phyloP scores from a whole-genome alignment of 495 filamentous ascomycete genomes.

The Penicillium argentinense region DNA sequence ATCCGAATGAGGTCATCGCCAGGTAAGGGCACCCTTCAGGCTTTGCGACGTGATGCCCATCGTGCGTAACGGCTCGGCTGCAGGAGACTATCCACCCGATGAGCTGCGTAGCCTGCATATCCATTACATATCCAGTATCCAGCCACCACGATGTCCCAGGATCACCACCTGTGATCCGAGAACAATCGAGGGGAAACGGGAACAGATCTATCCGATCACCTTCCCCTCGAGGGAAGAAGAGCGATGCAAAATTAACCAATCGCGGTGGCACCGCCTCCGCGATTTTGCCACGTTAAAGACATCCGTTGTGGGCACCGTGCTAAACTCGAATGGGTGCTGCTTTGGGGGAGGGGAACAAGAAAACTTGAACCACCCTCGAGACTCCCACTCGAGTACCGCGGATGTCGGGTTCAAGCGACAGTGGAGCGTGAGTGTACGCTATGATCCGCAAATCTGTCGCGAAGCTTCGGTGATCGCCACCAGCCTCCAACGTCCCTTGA shows the following conservation, averaged over 20 bases:
- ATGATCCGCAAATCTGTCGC: conserved; percentile 12
- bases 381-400: no score
- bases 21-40: no score
- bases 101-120: background rate
- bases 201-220: background rate
- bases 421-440: conserved; percentile 5
- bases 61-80: conserved; percentile 14
- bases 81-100: conserved; percentile 1
- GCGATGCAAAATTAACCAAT: background rate
- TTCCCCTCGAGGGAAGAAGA: conserved; percentile 1
- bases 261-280: conserved; percentile 10
- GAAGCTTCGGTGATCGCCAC: conserved; percentile 1
- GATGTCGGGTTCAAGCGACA: conserved; percentile 8
- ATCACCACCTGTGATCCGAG: background rate
- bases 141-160: conserved; percentile 19
- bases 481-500: background rate
- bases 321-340: conserved; percentile 3
- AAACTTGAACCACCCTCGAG: no score
- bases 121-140: conserved; percentile 1
- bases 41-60: no score
- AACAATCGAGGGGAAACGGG: background rate
- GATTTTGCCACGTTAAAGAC: conserved; percentile 26
- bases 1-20: no score
- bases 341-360: background rate
- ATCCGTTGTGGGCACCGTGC: conserved; percentile 13